Percentiles rank a stretch among this genome's conserved stretches.
These are phyloP conservation scores for Penicillium verhagenii DNA, from an alignment of 495 filamentous ascomycete species.

Conservation along the genomic window DNA sequence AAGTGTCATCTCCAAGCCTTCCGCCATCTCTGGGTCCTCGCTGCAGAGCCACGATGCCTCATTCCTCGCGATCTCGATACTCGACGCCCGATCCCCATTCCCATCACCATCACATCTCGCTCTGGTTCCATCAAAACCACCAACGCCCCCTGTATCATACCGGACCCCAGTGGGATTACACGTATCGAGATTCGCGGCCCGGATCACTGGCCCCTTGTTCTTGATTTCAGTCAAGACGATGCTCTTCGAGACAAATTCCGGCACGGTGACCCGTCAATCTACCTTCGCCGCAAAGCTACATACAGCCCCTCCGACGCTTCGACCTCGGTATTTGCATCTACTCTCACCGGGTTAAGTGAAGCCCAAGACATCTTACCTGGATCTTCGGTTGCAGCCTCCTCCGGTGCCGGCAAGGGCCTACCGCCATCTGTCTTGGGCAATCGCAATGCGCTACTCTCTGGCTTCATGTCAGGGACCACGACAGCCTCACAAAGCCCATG, in stretches of 20 bases:
- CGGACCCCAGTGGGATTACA: conserved; percentile 68
- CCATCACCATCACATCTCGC: conserved; percentile 58
- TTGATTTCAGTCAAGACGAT: conserved; percentile 72
- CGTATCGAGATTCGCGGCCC: conserved; percentile 64
- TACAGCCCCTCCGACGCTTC: conserved; percentile 60
- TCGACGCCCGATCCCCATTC: conserved; percentile 70
- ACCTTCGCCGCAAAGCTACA: conserved; percentile 73
- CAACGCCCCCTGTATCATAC: conserved; percentile 77
- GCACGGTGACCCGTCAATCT: conserved; percentile 67
- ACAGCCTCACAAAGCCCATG: conserved; percentile 49
- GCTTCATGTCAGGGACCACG: conserved; percentile 29
- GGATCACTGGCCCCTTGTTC: conserved; percentile 80
- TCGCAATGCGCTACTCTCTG: conserved; percentile 18
- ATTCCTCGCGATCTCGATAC: conserved; percentile 82
- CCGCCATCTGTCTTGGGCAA: conserved; percentile 29
- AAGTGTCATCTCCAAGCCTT: conserved; percentile 94
- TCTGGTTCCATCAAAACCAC: conserved; percentile 42
- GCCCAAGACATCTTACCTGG: conserved; percentile 39
- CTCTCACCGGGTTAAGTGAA: conserved; percentile 52
- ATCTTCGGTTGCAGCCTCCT: conserved; percentile 14
- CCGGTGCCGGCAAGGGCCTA: conserved; percentile 32
- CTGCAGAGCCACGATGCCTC: conserved; percentile 84
- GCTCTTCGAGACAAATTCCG: conserved; percentile 67
- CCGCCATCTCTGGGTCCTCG: conserved; percentile 95
- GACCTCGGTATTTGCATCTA: conserved; percentile 67